Conservation (phyloP, 192 early-diverging fungal genomes). For the Gryganskiella cystojenkinii region DNA sequence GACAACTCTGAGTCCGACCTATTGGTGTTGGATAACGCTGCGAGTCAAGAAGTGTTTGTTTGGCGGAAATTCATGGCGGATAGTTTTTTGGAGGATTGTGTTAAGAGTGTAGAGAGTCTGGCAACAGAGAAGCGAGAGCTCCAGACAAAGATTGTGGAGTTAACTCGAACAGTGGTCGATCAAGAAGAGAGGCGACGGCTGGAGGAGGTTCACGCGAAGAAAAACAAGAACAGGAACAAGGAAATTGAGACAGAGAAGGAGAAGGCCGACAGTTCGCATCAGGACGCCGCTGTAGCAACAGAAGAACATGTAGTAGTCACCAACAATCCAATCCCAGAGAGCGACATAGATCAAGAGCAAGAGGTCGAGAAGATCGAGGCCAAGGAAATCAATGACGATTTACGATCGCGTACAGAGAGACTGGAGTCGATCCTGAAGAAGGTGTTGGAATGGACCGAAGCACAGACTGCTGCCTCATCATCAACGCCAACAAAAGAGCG, state of each 20-base stretch:
- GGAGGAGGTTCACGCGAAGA: not conserved
- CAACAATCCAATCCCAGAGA: not conserved
- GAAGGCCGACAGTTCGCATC: too few species aligned
- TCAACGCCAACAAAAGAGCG: not conserved
- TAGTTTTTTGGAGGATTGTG: slow-evolving; percentile 39
- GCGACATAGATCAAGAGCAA: not conserved
- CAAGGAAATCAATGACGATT: not conserved
- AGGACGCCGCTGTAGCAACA: not conserved
- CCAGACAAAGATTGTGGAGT: slow-evolving; percentile 21
- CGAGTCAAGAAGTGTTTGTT: slow-evolving; percentile 33
- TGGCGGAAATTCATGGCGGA: slow-evolving; percentile 45
- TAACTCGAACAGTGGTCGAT: slow-evolving; percentile 3
- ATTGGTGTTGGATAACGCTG: slow-evolving; percentile 16
- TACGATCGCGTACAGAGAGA: not conserved
- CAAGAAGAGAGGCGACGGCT: slow-evolving; percentile 7
- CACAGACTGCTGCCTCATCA: not conserved
- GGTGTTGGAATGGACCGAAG: slow-evolving; percentile 16
- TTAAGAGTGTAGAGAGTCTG: slow-evolving; percentile 33
- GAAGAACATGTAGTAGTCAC: not conserved
- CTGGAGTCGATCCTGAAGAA: slow-evolving; percentile 14
- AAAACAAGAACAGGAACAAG: not conserved
- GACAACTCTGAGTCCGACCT: too few species aligned
- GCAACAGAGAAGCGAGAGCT: slow-evolving; percentile 34
- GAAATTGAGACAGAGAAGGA: not conserved
- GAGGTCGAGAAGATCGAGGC: not conserved